These are phyloP conservation scores for Geosiphon pyriformis DNA, from an alignment of 192 early-diverging fungal species.

Conservation along the genomic window DNA sequence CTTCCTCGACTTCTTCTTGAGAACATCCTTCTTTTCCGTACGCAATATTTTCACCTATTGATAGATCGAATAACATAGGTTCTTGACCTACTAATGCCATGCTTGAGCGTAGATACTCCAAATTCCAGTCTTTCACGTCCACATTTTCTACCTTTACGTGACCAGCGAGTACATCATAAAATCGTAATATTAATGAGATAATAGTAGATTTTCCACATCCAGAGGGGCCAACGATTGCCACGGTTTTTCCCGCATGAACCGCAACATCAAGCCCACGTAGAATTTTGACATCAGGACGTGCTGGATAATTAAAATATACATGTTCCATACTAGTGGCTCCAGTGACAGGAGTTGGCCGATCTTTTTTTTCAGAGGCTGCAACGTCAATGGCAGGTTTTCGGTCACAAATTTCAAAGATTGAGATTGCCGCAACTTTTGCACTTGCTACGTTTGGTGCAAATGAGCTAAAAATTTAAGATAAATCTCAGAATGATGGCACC, in stretches of 20 bases:
- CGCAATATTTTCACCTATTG: conserved; percentile 77
- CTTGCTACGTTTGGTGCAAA: conserved; percentile 69
- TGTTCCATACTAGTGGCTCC: conserved; percentile 45
- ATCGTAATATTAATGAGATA: conserved; percentile 60
- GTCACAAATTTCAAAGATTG: conserved; percentile 68
- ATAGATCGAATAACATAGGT: conserved; percentile 80
- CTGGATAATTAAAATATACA: conserved; percentile 62
- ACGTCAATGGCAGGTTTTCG: conserved; percentile 64
- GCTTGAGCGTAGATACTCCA: conserved; percentile 56
- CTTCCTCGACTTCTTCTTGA: conserved; percentile 45
- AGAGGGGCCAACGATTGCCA: conserved; percentile 81
- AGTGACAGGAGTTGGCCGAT: conserved; percentile 35
- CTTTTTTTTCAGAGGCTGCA: conserved; percentile 32
- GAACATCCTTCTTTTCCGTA: conserved; percentile 50
- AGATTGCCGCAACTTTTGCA: conserved; percentile 66
- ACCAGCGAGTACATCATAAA: conserved; percentile 70
- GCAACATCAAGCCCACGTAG: conserved; percentile 50
- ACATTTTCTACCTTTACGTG: conserved; percentile 54
- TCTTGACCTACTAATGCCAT: conserved; percentile 85
- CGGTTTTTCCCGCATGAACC: conserved; percentile 55
- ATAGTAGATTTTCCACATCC: conserved; percentile 79
- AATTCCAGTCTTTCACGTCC: conserved; percentile 53
- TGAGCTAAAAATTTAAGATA: conserved; percentile 23
- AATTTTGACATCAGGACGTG: conserved; percentile 52
- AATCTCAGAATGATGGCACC: background rate